Conservation (phyloP, 148 eudicot genomes). For the Diospyros kaki region DNA sequence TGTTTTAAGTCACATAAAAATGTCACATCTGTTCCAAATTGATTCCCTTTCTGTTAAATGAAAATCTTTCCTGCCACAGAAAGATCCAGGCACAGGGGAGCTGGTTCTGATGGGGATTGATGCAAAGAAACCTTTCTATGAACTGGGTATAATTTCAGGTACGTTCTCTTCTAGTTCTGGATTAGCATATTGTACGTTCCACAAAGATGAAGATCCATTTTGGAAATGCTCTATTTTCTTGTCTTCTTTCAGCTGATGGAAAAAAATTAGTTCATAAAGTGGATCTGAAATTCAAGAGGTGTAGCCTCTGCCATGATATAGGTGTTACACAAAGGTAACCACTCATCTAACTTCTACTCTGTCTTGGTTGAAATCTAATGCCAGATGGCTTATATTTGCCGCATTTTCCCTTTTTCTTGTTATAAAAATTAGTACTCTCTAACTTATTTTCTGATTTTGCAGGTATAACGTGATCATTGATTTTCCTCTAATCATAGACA, state of each 20-base stretch:
- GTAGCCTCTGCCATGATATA: constrained; percentile 32
- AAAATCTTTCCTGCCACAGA: no score
- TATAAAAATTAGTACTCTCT: background rate
- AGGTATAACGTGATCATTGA: constrained; percentile 32
- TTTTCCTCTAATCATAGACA: constrained; percentile 34
- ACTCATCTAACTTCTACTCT: background rate
- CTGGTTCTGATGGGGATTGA: constrained; percentile 38
- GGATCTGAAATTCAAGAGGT: constrained; percentile 28
- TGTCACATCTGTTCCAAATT: background rate
- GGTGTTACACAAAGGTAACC: constrained; percentile 34
- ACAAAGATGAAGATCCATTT: background rate
- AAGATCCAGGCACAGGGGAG: constrained; percentile 26
- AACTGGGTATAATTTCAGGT: constrained; percentile 42
- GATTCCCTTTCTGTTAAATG: no score
- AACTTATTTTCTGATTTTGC: no score
- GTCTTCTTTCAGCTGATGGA: constrained; percentile 27
- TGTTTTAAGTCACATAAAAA: background rate
- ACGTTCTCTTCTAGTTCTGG: background rate
- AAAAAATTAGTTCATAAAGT: constrained; percentile 38
- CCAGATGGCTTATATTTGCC: background rate
- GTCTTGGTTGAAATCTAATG: background rate
- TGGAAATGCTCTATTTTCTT: background rate
- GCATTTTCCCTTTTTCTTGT: background rate
- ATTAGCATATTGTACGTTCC: background rate
- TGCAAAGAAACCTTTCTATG: constrained; percentile 33